Evolutionary conservation across 1,284 basidiomycete genomes (phyloP).

Genomic region (Ustilago nuda): DNA sequence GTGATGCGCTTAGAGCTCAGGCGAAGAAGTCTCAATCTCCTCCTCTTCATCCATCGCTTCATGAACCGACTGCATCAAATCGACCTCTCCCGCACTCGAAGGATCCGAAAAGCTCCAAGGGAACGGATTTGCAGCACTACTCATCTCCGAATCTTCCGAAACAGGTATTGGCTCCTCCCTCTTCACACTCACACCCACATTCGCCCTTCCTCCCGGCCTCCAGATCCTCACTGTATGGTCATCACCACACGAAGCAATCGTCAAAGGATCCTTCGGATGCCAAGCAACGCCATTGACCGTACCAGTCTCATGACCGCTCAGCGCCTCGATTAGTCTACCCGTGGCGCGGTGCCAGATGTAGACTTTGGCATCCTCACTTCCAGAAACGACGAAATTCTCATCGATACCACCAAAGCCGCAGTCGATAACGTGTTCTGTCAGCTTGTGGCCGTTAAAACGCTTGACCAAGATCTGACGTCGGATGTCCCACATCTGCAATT

Average conservation of each 20-base stretch:
- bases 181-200: constrained; percentile 2
- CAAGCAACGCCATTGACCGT: constrained; percentile 96
- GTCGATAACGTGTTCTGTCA: constrained; percentile 79
- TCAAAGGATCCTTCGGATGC: constrained; percentile 84
- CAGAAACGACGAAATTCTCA: constrained; percentile 89
- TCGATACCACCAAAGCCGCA: constrained; percentile 94
- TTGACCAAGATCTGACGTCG: constrained; percentile 75
- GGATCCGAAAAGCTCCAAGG: constrained; percentile 44
- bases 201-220: constrained; percentile 43
- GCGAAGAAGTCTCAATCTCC: constrained; percentile 13
- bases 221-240: constrained; percentile 64
- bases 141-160: constrained; percentile 49
- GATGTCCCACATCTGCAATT: constrained; percentile 88
- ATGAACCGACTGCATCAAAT: constrained; percentile 45
- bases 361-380: constrained; percentile 83
- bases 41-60: constrained; percentile 43
- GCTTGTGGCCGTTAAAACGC: constrained; percentile 56
- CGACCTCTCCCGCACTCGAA: constrained; percentile 23
- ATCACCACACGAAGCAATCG: constrained; percentile 79
- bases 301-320: constrained; percentile 84
- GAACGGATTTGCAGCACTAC: constrained; percentile 46
- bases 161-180: constrained; percentile 23
- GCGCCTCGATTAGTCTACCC: constrained; percentile 81
- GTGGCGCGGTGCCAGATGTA: constrained; percentile 95
- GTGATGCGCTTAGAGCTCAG: constrained; percentile 9